Base-by-base conservation (phyloP, 768 basidiomycete species). In the Hygrophoropsis aurantiaca region DNA sequence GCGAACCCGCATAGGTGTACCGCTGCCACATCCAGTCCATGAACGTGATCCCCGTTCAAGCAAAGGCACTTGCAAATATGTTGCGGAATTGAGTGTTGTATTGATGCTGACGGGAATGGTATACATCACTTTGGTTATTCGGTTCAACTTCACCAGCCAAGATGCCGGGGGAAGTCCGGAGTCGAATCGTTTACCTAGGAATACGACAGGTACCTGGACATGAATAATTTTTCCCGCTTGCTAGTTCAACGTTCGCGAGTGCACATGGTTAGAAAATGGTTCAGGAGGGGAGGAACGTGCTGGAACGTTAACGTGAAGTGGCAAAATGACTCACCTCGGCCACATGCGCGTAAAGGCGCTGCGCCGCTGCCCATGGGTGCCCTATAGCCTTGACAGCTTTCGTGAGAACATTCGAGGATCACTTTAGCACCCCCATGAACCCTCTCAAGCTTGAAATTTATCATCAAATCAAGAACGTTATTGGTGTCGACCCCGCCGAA, bases 401-500 rank as follows among this genome's bases (percentile, higher is more conserved):
- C n/a, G n/a, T n/a, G n/a, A n/a, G n/a, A n/a, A n/a, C n/a, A n/a
- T n/a, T n/a, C n/a, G n/a, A 93, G 91, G 97, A 98, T 38, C 97
- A 98, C 68, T 98, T 94, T 69, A 91, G 94, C 65, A 68, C 91
- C 18, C 86, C 94, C 0, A 98, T 99, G 97, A 91, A 88, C 59
- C 97, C 97, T 1, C 70, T 95, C 52, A 97, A 99, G 70, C 70
- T 99, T 44, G 97, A 99, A 72, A 95, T 99, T 74, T 98, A 94
- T 62, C 97, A 98, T 65, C 97, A 99, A 68, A 94, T 98, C 78
- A 93, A 97, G 80, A 99, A 99, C 60, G 94, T 98, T 44, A 97
- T 99, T 58, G 97, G 97, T 67, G 93, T 99, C 60, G 97, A 99
- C 68, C 97, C 95, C n/a, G n/a, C n/a, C n/a, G n/a, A n/a, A n/a